Base-by-base conservation (phyloP, 1,284 basidiomycete genomes). In the Flammula alnicola region DNA sequence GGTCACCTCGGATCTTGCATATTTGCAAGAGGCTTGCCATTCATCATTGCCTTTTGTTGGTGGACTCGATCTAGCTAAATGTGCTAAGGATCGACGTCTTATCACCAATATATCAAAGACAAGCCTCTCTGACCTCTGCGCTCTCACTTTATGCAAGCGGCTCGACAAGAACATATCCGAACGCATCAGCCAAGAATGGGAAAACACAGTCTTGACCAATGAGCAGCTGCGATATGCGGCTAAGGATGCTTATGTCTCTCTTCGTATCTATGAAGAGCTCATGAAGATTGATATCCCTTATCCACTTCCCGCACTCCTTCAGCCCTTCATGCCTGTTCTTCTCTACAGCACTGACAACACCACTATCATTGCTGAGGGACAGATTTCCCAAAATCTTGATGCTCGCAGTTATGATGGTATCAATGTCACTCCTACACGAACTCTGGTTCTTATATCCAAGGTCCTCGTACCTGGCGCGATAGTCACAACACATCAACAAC, bases 211-310 rank as follows among this genome's bases (percentile, higher is more conserved):
- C 0, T 49, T 68, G 5, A 61, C 56, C n/a, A 1, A 25, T 1
- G 46, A 49, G 9, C 63, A 67, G 41, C 23, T 53, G 5, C 7
- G 51, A 4, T 66, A 68, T 55, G 64, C 63, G 17, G 65, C 64
- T 10, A 35, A 39, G 8, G 65, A 68, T 60, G 66, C 54, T 8
- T 66, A 60, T 58, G 61, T 57, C 7, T 56, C 59, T n/a, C 47
- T 57, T 2, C 5, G 11, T 1, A 47, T 57, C 39, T 55, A 51
- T 36, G 2, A 54, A 3, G 31, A 51, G 25, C 57, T 58, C 8
- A 41, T 32, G 0, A 17, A 11, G 3, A 25, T 58, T 27, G n/a
- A 29, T n/a, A 16, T 47, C 8, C 54, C 54, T 11, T 33, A 44
- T 11, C 41, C 11, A 23, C 42, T 55, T 16, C 37, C 50, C 10